A percentile compares a stretch with the other conserved stretches of the same genome.
Conservation (phyloP, 371 early-diverging fungal species). For the Lichtheimia ramosa region DNA sequence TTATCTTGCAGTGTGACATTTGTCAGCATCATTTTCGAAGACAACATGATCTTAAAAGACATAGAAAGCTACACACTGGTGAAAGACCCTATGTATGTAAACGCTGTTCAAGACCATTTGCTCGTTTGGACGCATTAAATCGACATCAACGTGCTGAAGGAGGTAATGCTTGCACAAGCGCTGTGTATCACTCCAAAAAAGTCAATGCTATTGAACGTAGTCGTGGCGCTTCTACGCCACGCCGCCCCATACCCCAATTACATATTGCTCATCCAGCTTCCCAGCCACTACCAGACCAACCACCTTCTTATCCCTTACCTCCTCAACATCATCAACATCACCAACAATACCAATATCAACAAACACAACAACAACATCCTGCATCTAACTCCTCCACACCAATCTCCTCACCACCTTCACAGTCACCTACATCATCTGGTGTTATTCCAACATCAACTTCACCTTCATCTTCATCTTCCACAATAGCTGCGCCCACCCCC, state of each 20-base stretch:
- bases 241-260: slow-evolving; percentile 27
- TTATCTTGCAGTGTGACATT: slow-evolving; percentile 26
- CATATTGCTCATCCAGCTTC: slow-evolving; percentile 25
- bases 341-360: slow-evolving; percentile 12
- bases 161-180: slow-evolving; percentile 48
- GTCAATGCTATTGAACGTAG: slow-evolving; percentile 2
- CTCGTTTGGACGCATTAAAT: slow-evolving; percentile 71
- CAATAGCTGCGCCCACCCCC: slow-evolving; percentile 10
- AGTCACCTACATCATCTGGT: background rate
- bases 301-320: slow-evolving; percentile 14
- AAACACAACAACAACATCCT: slow-evolving; percentile 9
- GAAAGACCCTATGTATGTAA: slow-evolving; percentile 60
- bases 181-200: slow-evolving; percentile 5
- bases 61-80: slow-evolving; percentile 63
- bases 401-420: slow-evolving; percentile 12
- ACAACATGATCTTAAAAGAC: slow-evolving; percentile 65
- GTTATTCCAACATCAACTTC: slow-evolving; percentile 2
- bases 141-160: slow-evolving; percentile 69
- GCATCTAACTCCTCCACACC: slow-evolving; percentile 9
- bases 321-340: slow-evolving; percentile 3
- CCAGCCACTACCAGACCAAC: slow-evolving; percentile 22
- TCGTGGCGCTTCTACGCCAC: slow-evolving; percentile 11
- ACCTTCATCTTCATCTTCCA: slow-evolving; percentile 8
- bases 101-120: slow-evolving; percentile 60
- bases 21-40: slow-evolving; percentile 52